Evolutionary conservation across 2,329 filamentous ascomycete genomes (phyloP), one percentile per base, ranked within the genome.

Genomic region (Claviceps humidiphila): DNA sequence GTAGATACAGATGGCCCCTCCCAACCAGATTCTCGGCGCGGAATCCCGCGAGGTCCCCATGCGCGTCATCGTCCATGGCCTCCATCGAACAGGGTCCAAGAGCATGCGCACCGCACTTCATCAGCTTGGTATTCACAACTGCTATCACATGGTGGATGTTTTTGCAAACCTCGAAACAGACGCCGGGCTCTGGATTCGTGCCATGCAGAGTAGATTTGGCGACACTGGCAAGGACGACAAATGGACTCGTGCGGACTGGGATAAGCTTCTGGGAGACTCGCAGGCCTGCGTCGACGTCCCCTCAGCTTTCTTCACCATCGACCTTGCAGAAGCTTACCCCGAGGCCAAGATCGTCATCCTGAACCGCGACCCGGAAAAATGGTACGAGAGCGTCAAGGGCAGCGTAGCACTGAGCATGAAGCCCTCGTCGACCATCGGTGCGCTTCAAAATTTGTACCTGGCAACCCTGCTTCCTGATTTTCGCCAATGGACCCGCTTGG

Each of bases 231-330:
- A 59, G 26, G 63, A 60, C 9, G 47, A 60, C 24, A 20, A 46
- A 38, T 64, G 68, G 51, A 61, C 59, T n/a, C 66, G 64, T 44
- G 58, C 62, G 17, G 70, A 74, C 55, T 75, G 72, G 65, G 73
- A 76, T 60, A 63, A 64, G 53, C 61, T 76, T 6, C 68, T 75
- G 47, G 70, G 69, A 46, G 59, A 68, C 24, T 71, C 65, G 57
- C 71, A 78, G n/a, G 74, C 73, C 22, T 78, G 75, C 8, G 72
- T 74, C 52, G 77, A 77, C 47, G 63, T 80, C 16, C 80, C 83
- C 1, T 68, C 80, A 0, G 69, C 77, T 40, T 83, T 81, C 58
- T 68, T 71, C 58, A 64, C 63, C 48, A 53, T 61, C 50, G 67
- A 71, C 49, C 60, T 71, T 11, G 66, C 68, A 34, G 61, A 59